Percentiles rank a stretch among this genome's conserved stretches.
Conservation (phyloP, 1,284 basidiomycete genomes). For the Schizophyllum amplum region DNA sequence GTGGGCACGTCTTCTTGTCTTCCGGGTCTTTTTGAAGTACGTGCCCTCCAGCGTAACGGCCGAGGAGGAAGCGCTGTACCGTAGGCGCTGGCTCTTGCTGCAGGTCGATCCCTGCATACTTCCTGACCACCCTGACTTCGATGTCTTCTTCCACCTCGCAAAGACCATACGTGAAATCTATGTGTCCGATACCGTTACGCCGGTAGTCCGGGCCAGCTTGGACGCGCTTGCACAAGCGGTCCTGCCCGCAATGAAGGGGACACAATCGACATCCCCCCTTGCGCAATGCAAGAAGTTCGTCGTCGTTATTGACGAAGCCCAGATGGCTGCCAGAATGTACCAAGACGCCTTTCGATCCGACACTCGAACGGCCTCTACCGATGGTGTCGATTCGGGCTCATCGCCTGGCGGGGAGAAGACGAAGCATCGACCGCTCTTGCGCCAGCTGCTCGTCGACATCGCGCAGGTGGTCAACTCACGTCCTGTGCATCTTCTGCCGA, state of each 20-base stretch:
- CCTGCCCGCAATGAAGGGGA: no score
- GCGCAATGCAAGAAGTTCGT: constrained; percentile 1
- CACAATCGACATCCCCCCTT: no score
- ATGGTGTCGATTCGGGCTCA: no score
- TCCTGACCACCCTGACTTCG: background rate
- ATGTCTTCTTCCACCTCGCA: background rate
- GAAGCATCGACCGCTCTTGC: no score
- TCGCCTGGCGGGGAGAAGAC: no score
- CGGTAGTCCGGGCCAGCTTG: no score
- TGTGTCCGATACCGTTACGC: no score
- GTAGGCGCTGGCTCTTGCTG: background rate
- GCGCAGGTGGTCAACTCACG: background rate
- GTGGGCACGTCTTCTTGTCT: no score
- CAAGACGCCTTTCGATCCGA: constrained; percentile 3
- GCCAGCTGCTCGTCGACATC: background rate
- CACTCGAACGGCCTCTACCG: background rate
- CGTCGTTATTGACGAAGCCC: constrained; percentile 10
- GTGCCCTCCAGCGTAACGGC: background rate
- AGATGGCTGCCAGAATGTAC: constrained; percentile 1
- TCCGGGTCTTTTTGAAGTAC: no score
- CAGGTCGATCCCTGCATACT: background rate
- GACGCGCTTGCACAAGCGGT: no score
- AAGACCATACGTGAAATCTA: background rate
- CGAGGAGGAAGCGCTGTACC: background rate
- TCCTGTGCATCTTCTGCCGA: background rate